phyloP scores from a whole-genome alignment of 1,284 basidiomycete species.

The Bjerkandera adusta region DNA sequence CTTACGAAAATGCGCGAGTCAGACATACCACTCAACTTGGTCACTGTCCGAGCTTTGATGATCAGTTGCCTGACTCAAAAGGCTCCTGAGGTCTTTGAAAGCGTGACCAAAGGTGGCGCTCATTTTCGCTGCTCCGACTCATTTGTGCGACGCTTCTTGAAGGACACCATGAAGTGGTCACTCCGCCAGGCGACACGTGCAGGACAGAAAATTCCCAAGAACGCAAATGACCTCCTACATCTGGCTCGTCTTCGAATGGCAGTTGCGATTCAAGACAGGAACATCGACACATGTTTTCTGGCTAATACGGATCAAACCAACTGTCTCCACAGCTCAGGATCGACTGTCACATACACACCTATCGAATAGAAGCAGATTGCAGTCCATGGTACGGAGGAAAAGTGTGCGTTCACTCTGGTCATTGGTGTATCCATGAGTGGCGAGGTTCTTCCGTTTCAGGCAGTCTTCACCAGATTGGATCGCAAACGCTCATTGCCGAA shows the following conservation, averaged over 20 bases:
- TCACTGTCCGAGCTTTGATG: conserved; percentile 10
- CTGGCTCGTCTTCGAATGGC: conserved; percentile 24
- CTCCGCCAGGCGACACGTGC: conserved; percentile 23
- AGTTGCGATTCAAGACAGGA: conserved; percentile 28
- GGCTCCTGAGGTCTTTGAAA: conserved; percentile 8
- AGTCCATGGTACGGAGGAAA: conserved; percentile 30
- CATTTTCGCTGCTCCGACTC: conserved; percentile 19
- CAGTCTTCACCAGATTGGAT: conserved; percentile 27
- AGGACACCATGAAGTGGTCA: conserved; percentile 19
- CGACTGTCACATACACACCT: conserved; percentile 23
- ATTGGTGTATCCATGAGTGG: conserved; percentile 27
- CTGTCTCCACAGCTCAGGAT: conserved; percentile 20
- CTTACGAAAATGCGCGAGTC: conserved; percentile 1
- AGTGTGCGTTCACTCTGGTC: conserved; percentile 32
- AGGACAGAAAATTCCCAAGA: conserved; percentile 31
- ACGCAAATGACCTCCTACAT: conserved; percentile 29
- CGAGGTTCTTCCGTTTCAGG: conserved; percentile 30
- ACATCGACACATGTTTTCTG: conserved; percentile 26
- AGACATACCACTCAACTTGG: not conserved
- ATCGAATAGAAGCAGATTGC: conserved; percentile 29
- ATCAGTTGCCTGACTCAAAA: not conserved
- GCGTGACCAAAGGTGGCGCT: conserved; percentile 1
- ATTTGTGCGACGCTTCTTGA: conserved; percentile 20
- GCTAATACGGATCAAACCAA: conserved; percentile 41
- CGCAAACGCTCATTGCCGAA: conserved; percentile 24